phyloP scores from a whole-genome alignment of 495 filamentous ascomycete species.

The Hypoxylon fragiforme region DNA sequence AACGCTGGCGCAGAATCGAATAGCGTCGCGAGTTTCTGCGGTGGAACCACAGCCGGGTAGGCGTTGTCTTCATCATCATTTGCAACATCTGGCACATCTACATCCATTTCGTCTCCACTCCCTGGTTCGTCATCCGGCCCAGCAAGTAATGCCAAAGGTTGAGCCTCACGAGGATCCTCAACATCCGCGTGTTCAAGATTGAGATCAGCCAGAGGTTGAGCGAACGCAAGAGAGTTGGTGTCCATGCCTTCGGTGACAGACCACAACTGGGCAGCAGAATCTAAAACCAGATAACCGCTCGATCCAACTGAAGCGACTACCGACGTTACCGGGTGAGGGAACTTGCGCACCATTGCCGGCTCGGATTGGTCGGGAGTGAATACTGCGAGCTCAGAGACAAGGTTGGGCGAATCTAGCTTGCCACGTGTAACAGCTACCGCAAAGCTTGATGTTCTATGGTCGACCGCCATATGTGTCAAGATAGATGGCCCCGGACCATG shows the following conservation, averaged over 20 bases:
- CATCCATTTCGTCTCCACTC: constrained; percentile 49
- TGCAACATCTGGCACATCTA: constrained; percentile 39
- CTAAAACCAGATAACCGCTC: constrained; percentile 63
- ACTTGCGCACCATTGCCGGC: constrained; percentile 52
- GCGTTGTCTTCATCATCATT: constrained; percentile 46
- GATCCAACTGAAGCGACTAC: constrained; percentile 56
- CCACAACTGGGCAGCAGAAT: constrained; percentile 61
- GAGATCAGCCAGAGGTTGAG: constrained; percentile 54
- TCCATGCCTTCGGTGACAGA: constrained; percentile 54
- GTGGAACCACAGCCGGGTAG: constrained; percentile 58
- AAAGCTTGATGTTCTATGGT: constrained; percentile 58
- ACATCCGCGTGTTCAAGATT: constrained; percentile 43
- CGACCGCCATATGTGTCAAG: constrained; percentile 64
- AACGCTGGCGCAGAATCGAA: constrained; percentile 75
- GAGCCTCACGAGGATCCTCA: constrained; percentile 19
- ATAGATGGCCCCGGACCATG: constrained; percentile 21
- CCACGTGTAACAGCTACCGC: constrained; percentile 56
- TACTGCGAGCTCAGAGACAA: constrained; percentile 56
- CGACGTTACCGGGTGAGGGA: constrained; percentile 56
- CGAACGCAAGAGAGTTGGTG: constrained; percentile 46
- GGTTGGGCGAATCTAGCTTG: constrained; percentile 25
- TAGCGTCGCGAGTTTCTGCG: constrained; percentile 68
- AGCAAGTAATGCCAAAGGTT: constrained; percentile 24
- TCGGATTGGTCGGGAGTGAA: constrained; percentile 54
- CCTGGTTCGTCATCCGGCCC: constrained; percentile 52